Evolutionary conservation across 805 yeast species (phyloP).

Genomic region (Nakazawaea sp.): DNA sequence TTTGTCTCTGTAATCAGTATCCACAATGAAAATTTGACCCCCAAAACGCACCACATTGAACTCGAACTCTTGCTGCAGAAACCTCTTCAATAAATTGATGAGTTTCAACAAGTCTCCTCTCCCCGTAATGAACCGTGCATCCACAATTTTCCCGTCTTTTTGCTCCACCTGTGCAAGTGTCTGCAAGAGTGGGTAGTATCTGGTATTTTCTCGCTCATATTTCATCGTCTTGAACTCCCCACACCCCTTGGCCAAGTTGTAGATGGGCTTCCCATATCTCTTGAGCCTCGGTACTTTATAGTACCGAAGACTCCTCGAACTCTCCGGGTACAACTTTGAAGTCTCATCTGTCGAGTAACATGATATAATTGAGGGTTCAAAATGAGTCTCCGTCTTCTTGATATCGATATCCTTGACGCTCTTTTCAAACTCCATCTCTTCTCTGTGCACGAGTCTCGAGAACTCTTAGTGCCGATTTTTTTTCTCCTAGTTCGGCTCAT

Average conservation of each 20-base stretch:
- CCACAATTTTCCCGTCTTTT: background rate
- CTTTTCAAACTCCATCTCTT: slow-evolving; percentile 9
- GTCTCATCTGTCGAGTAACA: slow-evolving; percentile 4
- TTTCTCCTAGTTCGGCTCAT: no score
- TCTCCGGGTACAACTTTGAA: slow-evolving; percentile 1
- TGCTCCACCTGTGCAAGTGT: background rate
- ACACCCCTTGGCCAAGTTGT: slow-evolving; percentile 4
- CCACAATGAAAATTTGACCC: slow-evolving; percentile 2
- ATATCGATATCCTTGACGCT: background rate
- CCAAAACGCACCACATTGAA: slow-evolving; percentile 3
- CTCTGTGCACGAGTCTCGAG: no score
- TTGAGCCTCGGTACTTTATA: background rate
- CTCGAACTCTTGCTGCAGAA: background rate
- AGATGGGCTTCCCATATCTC: background rate
- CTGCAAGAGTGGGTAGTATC: slow-evolving; percentile 1
- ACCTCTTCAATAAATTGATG: background rate
- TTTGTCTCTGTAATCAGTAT: slow-evolving; percentile 8
- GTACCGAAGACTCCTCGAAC: background rate
- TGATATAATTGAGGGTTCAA: background rate
- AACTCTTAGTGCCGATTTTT: no score
- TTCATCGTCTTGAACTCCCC: slow-evolving; percentile 2
- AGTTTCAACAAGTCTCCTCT: slow-evolving; percentile 3
- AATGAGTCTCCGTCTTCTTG: no score
- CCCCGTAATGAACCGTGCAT: slow-evolving; percentile 1
- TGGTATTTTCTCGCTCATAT: background rate